Conservation (phyloP, 2,329 filamentous ascomycete species). For the Elsinoe necatrix region DNA sequence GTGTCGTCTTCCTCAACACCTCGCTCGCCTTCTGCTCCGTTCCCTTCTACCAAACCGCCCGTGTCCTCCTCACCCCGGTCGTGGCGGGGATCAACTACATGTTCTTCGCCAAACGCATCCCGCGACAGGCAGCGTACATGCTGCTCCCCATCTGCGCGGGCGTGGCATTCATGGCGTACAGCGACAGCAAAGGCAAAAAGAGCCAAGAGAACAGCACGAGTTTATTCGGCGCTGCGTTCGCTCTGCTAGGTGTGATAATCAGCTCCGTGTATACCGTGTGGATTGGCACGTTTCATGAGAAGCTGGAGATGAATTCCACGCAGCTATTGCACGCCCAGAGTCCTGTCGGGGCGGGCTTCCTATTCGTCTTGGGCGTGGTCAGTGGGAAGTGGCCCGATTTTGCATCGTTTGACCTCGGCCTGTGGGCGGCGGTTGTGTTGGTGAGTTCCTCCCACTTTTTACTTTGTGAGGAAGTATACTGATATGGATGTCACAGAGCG, state of each 20-base stretch:
- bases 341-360: slow-evolving; percentile 52
- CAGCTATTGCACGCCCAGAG: slow-evolving; percentile 62
- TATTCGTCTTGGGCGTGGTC: slow-evolving; percentile 59
- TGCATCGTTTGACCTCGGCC: slow-evolving; percentile 38
- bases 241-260: slow-evolving; percentile 55
- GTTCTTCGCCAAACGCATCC: slow-evolving; percentile 51
- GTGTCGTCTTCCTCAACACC: slow-evolving; percentile 61
- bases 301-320: slow-evolving; percentile 58
- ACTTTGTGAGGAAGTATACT: not conserved
- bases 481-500: slow-evolving; percentile 45
- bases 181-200: slow-evolving; percentile 47
- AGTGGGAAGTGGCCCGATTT: slow-evolving; percentile 56
- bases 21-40: slow-evolving; percentile 60
- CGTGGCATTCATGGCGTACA: slow-evolving; percentile 59
- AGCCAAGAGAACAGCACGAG: slow-evolving; percentile 46
- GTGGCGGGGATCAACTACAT: slow-evolving; percentile 58
- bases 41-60: slow-evolving; percentile 62
- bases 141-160: slow-evolving; percentile 54
- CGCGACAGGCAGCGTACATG: slow-evolving; percentile 45
- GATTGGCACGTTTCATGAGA: slow-evolving; percentile 59
- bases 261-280: slow-evolving; percentile 62
- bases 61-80: slow-evolving; percentile 57
- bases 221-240: slow-evolving; percentile 53
- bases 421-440: slow-evolving; percentile 45
- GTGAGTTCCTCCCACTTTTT: slow-evolving; percentile 30